Evolutionary conservation across 2,329 filamentous ascomycete genomes (phyloP).

Genomic region (Tolypocladium cylindrosporum): DNA sequence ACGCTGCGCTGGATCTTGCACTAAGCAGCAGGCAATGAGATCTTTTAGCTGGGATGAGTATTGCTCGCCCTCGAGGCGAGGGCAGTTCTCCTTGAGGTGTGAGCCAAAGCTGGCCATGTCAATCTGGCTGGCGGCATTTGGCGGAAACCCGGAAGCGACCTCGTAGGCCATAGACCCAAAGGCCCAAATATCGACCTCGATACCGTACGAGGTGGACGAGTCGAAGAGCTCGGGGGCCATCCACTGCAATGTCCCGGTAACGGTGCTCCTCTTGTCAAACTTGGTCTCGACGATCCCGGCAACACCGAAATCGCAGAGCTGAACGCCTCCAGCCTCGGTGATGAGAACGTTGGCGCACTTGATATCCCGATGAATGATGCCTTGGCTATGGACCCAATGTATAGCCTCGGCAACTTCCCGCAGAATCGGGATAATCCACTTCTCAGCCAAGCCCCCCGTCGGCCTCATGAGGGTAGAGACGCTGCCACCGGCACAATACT

Average conservation of each 20-base stretch:
- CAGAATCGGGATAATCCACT: constrained; percentile 58
- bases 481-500: constrained; percentile 78
- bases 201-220: constrained; percentile 53
- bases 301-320: constrained; percentile 79
- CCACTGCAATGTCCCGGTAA: constrained; percentile 77
- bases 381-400: constrained; percentile 56
- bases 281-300: constrained; percentile 68
- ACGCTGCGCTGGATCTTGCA: constrained; percentile 56
- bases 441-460: constrained; percentile 57
- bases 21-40: constrained; percentile 63
- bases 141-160: constrained; percentile 68
- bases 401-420: constrained; percentile 57
- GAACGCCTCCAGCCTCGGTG: constrained; percentile 65
- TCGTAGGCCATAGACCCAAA: constrained; percentile 75
- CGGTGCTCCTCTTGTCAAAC: constrained; percentile 66
- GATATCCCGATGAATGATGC: constrained; percentile 62
- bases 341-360: constrained; percentile 74
- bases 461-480: constrained; percentile 64
- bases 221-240: constrained; percentile 76
- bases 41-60: constrained; percentile 61
- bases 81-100: constrained; percentile 50
- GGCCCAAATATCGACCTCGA: constrained; percentile 74
- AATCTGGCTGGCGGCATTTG: constrained; percentile 49
- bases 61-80: constrained; percentile 59
- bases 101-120: constrained; percentile 39